Evolutionary conservation across 148 eudicot genomes (phyloP), one percentile per base, ranked within the genome.

Genomic region (Beta vulgaris): DNA sequence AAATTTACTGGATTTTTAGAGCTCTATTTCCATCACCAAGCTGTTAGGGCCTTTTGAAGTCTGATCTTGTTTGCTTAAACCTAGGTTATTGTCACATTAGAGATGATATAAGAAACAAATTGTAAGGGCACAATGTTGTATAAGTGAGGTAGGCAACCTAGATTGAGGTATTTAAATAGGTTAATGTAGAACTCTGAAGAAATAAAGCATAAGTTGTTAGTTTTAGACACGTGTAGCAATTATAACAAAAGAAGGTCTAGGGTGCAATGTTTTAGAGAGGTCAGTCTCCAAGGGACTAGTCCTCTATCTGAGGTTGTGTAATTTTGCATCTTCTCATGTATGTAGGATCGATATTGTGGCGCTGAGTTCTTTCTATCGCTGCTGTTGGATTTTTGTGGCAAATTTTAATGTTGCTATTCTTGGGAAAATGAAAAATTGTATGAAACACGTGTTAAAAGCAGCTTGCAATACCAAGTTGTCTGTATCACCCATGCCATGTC

Each of bases 381-480:
- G 42, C 21, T 21, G 8, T 19, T 34, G 12, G 43, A 36, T 36
- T 63, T 34, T 63, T 63, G 26, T 34, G 54, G 61, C 9, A 49
- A 36, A 71, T 9, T 7, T 36, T 73, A 42, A 68, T n/a, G 21
- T 34, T 49, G 43, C 9, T 15, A 31, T 25, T 21, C 31, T 21
- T 44, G 26, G 73, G 3, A 29, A 29, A 5, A 4, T 11, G 26
- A 11, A 39, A 25, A 9, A 34, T 36, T 49, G n/a, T 19, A 34
- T 23, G 0, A 34, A 18, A 28, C 32, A 26, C 29, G 34, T 66
- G 21, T n/a, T 57, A 23, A 46, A 31, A 42, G 49, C 46, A 16
- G 29, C 44, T 10, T 61, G 74, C 69, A 46, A 43, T 11, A 31
- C 51, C 32, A 77, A 28, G 28, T 35, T 77, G 46, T 53, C 68